A percentile compares a stretch with the other conserved stretches of the same genome.
phyloP scores from a whole-genome alignment of 768 basidiomycete genomes.

The Lactifluus hygrophoroides region DNA sequence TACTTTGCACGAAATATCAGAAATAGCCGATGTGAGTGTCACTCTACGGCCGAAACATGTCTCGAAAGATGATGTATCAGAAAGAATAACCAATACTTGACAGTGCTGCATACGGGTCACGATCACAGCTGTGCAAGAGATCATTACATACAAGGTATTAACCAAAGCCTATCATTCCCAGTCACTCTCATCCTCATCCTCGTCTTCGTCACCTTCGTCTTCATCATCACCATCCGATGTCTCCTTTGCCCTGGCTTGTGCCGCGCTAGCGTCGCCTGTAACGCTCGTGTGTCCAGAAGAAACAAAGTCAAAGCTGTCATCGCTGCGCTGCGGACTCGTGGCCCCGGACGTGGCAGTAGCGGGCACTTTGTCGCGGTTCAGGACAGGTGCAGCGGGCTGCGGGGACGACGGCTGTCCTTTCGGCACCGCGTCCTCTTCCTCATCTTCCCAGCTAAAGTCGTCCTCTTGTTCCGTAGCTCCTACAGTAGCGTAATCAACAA shows the following conservation, averaged over 20 bases:
- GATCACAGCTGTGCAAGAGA: neutral
- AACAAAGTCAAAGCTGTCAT: constrained; percentile 32
- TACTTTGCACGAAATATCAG: no score
- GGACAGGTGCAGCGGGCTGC: neutral
- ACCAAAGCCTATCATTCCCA: constrained; percentile 20
- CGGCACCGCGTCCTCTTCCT: constrained; percentile 56
- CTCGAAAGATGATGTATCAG: no score
- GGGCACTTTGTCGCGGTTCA: constrained; percentile 4
- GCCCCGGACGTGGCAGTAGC: constrained; percentile 20
- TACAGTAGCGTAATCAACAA: constrained; percentile 23
- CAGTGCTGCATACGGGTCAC: neutral
- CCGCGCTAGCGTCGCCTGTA: constrained; percentile 3
- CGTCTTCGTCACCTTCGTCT: neutral
- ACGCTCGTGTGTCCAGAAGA: constrained; percentile 27
- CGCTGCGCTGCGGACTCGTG: constrained; percentile 27
- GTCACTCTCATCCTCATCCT: constrained; percentile 21
- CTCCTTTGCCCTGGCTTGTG: neutral
- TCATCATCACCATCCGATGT: constrained; percentile 10
- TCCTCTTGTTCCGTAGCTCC: constrained; percentile 68
- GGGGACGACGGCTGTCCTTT: neutral
- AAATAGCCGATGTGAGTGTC: no score
- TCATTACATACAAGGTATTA: neutral
- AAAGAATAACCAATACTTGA: neutral
- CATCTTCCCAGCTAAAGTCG: constrained; percentile 88
- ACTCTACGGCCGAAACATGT: no score